These are phyloP conservation scores for Kernera saxatilis DNA, from an alignment of 345 rosid genomes.

Conservation along the genomic window DNA sequence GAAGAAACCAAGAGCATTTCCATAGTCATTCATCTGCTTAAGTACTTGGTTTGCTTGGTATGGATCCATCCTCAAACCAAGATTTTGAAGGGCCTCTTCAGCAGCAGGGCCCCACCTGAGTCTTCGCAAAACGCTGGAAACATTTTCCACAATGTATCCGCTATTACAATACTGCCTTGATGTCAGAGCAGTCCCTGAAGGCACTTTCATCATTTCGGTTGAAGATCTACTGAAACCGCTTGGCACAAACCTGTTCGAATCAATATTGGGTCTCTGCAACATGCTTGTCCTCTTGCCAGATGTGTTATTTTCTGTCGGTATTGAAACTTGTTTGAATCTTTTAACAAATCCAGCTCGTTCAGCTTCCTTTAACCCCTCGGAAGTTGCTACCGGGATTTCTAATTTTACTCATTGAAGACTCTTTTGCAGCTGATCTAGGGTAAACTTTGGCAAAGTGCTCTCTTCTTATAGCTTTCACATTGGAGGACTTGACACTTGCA, in stretches of 20 bases:
- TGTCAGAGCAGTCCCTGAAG: slow-evolving; percentile 30
- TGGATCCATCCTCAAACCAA: slow-evolving; percentile 49
- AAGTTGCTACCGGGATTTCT: slow-evolving; percentile 31
- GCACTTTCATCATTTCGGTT: slow-evolving; percentile 39
- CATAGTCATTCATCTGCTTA: slow-evolving; percentile 71
- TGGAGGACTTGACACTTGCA: slow-evolving; percentile 44
- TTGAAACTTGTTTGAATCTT: slow-evolving; percentile 45
- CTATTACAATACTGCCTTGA: slow-evolving; percentile 37
- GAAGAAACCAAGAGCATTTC: slow-evolving; percentile 76
- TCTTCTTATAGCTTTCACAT: slow-evolving; percentile 48
- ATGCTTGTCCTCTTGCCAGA: slow-evolving; percentile 42
- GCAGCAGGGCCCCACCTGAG: slow-evolving; percentile 73
- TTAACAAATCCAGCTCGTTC: slow-evolving; percentile 35
- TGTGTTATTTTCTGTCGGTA: slow-evolving; percentile 22
- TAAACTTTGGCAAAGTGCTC: slow-evolving; percentile 51
- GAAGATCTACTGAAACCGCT: slow-evolving; percentile 37
- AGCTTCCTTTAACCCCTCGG: slow-evolving; percentile 38
- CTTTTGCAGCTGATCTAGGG: slow-evolving; percentile 44
- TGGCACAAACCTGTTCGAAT: slow-evolving; percentile 33
- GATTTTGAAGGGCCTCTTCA: slow-evolving; percentile 60
- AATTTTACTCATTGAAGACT: slow-evolving; percentile 21
- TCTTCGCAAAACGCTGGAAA: slow-evolving; percentile 44
- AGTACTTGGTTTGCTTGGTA: slow-evolving; percentile 93
- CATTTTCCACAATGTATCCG: slow-evolving; percentile 48
- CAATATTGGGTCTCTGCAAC: slow-evolving; percentile 38